Percentiles rank a stretch among this genome's conserved stretches.
phyloP scores from a whole-genome alignment of 2,329 filamentous ascomycete species.

The Elsinoe batatas region DNA sequence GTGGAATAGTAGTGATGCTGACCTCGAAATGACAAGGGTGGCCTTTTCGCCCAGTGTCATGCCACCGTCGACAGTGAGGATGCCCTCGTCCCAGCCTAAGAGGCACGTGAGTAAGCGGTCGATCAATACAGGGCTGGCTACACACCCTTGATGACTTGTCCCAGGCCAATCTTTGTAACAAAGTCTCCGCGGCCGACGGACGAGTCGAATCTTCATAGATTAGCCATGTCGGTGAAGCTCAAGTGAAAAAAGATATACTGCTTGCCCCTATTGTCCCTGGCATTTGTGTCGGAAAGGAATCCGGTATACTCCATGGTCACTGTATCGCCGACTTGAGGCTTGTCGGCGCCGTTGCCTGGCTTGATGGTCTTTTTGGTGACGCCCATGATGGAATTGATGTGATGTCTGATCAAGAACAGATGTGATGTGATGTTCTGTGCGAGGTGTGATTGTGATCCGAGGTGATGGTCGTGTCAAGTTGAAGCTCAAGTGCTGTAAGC shows the following conservation, averaged over 20 bases:
- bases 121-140: background rate
- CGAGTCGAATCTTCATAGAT: slow-evolving; percentile 66
- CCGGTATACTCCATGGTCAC: slow-evolving; percentile 90
- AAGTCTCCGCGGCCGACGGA: slow-evolving; percentile 72
- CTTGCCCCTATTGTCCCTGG: slow-evolving; percentile 54
- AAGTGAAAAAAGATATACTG: slow-evolving; percentile 50
- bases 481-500: background rate
- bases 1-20: slow-evolving; percentile 27
- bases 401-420: slow-evolving; percentile 10
- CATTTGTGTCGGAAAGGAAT: slow-evolving; percentile 60
- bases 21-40: slow-evolving; percentile 71
- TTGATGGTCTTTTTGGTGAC: slow-evolving; percentile 58
- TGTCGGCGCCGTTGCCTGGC: slow-evolving; percentile 51
- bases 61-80: slow-evolving; percentile 41
- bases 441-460: background rate
- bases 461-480: background rate
- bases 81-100: slow-evolving; percentile 55
- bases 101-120: background rate
- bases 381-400: slow-evolving; percentile 30
- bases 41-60: slow-evolving; percentile 92
- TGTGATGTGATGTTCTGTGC: background rate
- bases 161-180: slow-evolving; percentile 66
- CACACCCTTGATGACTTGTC: slow-evolving; percentile 76
- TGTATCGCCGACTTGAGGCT: slow-evolving; percentile 56
- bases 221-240: slow-evolving; percentile 2